Conservation (phyloP, 768 basidiomycete species). For the Agrocybe praecox region DNA sequence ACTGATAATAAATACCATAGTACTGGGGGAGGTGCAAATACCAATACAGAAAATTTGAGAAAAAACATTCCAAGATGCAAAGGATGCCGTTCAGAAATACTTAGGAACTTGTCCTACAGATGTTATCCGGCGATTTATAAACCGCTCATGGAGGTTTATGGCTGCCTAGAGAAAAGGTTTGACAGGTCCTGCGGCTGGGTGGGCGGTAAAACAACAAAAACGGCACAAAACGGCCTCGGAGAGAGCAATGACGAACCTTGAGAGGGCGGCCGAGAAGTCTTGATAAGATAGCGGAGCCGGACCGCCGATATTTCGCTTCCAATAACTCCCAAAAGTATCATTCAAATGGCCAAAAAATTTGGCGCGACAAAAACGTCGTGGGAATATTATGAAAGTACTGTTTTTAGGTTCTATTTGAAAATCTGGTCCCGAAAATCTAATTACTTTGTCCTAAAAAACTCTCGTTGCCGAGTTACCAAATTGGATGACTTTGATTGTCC, state of each 20-base stretch:
- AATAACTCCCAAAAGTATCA: background rate
- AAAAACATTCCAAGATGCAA: constrained; percentile 33
- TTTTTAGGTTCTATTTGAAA: constrained; percentile 11
- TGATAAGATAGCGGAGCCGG: background rate
- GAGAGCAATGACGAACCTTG: constrained; percentile 30
- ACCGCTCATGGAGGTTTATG: constrained; percentile 36
- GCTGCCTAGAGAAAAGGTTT: constrained; percentile 35
- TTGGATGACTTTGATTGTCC: constrained; percentile 12
- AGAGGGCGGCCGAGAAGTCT: no score
- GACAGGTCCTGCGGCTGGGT: constrained; percentile 37
- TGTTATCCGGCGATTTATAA: constrained; percentile 37
- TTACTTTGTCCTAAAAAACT: constrained; percentile 9
- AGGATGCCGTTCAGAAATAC: constrained; percentile 22
- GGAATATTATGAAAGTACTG: constrained; percentile 9
- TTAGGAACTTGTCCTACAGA: constrained; percentile 39
- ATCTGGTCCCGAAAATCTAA: constrained; percentile 4
- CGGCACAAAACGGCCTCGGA: constrained; percentile 28
- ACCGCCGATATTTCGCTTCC: background rate
- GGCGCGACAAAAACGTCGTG: constrained; percentile 1
- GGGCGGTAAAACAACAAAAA: constrained; percentile 39
- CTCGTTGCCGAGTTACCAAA: constrained; percentile 8
- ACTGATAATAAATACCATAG: constrained; percentile 9
- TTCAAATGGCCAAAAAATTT: constrained; percentile 13
- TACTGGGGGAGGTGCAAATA: constrained; percentile 44
- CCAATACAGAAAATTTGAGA: constrained; percentile 30